Evolutionary conservation across 176 grass and related monocot species (phyloP).

Genomic region (Triticum aestivum): IWGSC_CS_RefSeq_v2.1 NC_057801.1:823225212-823225711

Average conservation of each 20-base stretch:
- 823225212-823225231: not conserved
- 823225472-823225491: constrained; percentile 5
- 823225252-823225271: not conserved
- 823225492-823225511: constrained; percentile 14
- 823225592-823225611: not conserved
- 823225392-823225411: constrained; percentile 8
- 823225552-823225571: too few relatives aligned
- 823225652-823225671: too few relatives aligned
- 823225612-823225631: too few relatives aligned
- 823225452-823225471: constrained; percentile 20
- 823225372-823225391: not conserved
- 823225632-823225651: too few relatives aligned
- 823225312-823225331: not conserved
- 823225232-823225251: not conserved
- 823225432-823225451: not conserved
- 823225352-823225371: not conserved
- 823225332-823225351: not conserved
- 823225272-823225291: not conserved
- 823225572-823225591: not conserved
- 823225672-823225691: too few relatives aligned
- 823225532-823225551: not conserved
- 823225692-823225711: too few relatives aligned
- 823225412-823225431: constrained; percentile 5
- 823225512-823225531: constrained; percentile 10
- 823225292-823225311: not conserved